Percentiles rank a stretch among this genome's conserved stretches.
These are phyloP conservation scores for Ligustrum vulgare DNA, from an alignment of 257 asterid genomes.

Conservation along the genomic window DNA sequence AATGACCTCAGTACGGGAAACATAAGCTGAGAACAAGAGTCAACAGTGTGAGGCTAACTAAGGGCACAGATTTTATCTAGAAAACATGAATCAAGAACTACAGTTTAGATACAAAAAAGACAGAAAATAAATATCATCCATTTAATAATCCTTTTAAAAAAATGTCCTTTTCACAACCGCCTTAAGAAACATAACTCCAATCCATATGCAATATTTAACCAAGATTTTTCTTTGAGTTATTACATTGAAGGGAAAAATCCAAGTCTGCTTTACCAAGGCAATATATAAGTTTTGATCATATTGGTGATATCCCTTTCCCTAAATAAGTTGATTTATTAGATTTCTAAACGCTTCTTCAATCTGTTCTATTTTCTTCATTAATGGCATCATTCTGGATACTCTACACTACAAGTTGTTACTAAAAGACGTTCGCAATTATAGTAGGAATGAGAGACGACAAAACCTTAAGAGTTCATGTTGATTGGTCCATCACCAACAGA, in stretches of 20 bases:
- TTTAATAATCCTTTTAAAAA: not conserved
- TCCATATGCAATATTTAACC: not conserved
- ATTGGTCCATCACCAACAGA: not conserved
- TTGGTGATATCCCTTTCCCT: not conserved
- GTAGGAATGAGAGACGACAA: not conserved
- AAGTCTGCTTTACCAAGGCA: not conserved
- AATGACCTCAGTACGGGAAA: too few species aligned
- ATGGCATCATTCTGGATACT: not conserved
- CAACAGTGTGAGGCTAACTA: too few species aligned
- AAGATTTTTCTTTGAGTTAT: not conserved
- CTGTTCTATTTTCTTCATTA: not conserved
- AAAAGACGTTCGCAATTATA: not conserved
- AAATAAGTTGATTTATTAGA: not conserved
- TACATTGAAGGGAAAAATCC: not conserved
- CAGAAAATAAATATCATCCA: not conserved
- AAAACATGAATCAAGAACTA: not conserved
- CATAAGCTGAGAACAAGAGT: too few species aligned
- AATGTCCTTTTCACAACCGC: not conserved
- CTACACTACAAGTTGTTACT: not conserved
- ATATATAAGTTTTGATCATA: not conserved
- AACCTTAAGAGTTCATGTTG: too few species aligned
- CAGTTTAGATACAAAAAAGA: not conserved
- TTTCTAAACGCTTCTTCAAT: not conserved
- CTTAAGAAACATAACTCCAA: not conserved
- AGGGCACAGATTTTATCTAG: not conserved